Evolutionary conservation across 768 basidiomycete species (phyloP), one percentile per base, ranked within the genome.

Genomic region (Psilocybe cubensis): DNA sequence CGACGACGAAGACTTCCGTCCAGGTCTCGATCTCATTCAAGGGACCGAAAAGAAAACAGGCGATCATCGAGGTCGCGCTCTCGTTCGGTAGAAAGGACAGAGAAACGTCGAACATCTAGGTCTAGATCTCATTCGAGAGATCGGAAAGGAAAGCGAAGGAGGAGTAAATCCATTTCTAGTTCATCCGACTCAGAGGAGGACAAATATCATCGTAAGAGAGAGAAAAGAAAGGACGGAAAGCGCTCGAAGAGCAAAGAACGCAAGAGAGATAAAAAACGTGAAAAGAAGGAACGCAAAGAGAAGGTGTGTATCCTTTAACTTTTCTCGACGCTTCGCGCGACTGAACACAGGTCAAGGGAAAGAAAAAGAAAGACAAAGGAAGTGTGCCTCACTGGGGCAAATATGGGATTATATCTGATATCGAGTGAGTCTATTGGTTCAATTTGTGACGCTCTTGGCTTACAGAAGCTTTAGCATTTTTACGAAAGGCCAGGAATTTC

Each of bases 311-410:
- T 43, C 5, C 18, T 68, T 24, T 25, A 45, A 38, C 50, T 29
- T 12, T 57, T 18, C 44, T 29, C 11, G 24, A 28, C 43, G 2
- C 51, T 33, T 8, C 29, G 40, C 3, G 29, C 41, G 25, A 49
- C 51, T 60, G 50, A 23, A 29, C 35, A 29, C 31, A 44, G 23
- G 47, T 11, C 11, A 24, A 27, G 31, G 29, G 52, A 47, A 61
- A 83, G 76, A 77, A 87, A 75, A 87, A 87, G 71, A 83, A 85
- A 62, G 79, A 78, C 9, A 76, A 75, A 18, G 81, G 76, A 28
- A 73, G 76, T 24, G 82, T 83, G 9, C 77, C 84, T 17, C 87
- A 93, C 62, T 97, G 94, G 94, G 95, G 95, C 14, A 94, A 92
- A 72, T 89, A 91, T 71, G 95, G 95, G 2, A 82, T 92, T 53